A percentile compares a stretch with the other conserved stretches of the same genome.
Evolutionary conservation across 2,329 filamentous ascomycete genomes (phyloP).

Genomic region (Colletotrichum godetiae): DNA sequence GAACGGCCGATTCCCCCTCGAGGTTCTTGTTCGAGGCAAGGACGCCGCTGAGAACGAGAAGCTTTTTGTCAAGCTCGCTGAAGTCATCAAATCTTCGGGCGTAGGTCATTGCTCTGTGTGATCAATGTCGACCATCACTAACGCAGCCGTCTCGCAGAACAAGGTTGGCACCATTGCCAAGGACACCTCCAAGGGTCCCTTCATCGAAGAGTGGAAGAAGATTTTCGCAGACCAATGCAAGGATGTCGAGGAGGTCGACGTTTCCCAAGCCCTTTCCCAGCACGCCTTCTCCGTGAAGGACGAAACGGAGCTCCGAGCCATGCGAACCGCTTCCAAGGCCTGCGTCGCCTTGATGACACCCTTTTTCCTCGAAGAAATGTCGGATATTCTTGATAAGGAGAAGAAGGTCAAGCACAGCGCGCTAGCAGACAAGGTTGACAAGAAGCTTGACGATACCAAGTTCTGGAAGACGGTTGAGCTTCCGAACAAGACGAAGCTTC

Average conservation of each 20-base stretch:
- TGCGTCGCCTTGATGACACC: conserved; percentile 95
- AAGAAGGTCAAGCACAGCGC: conserved; percentile 95
- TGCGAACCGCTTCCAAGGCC: conserved; percentile 93
- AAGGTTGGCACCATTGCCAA: conserved; percentile 91
- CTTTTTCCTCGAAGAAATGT: conserved; percentile 99
- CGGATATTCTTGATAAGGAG: conserved; percentile 91
- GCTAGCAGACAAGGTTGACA: conserved; percentile 87
- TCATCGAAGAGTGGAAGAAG: conserved; percentile 97
- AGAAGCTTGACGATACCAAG: conserved; percentile 91
- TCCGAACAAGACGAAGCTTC: conserved; percentile 79
- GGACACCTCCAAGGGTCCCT: conserved; percentile 86
- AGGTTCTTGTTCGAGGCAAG: conserved; percentile 92
- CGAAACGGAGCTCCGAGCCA: conserved; percentile 90
- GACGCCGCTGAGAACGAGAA: conserved; percentile 92
- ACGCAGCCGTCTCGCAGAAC: conserved; percentile 63
- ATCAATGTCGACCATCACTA: conserved; percentile 5
- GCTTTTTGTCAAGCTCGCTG: conserved; percentile 84
- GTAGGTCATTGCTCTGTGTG: conserved; percentile 62
- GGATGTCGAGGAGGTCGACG: conserved; percentile 89
- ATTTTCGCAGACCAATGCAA: conserved; percentile 81
- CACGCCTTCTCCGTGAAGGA: conserved; percentile 93
- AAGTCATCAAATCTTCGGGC: conserved; percentile 88
- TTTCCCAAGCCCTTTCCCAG: conserved; percentile 82
- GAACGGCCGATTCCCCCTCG: conserved; percentile 90
- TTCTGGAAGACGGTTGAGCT: conserved; percentile 88